Base-by-base conservation (phyloP, 257 asterid genomes). In the Henckelia pumila region DNA sequence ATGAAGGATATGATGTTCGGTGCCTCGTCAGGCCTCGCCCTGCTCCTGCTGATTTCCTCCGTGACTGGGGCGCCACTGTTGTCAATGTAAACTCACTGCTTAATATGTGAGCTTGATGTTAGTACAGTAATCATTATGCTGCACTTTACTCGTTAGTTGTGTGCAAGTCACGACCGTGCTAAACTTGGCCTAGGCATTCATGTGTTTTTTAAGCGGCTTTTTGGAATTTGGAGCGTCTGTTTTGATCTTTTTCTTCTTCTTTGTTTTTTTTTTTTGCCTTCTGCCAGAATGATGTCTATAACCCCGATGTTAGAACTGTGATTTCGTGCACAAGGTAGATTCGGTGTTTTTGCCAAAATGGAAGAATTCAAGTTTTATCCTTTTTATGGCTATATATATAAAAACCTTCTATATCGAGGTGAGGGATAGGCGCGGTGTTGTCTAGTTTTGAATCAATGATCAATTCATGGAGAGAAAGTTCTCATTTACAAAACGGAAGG, bases 1-100 rank as follows among this genome's bases (percentile, higher is more conserved):
- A 93, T 52, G 99, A 93, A 77, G 99, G 99, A 0, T 93, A 93
- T 65, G 99, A 90, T 49, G 99, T 93, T 16, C 67, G 95, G 79
- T 93, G 99, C 87, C 92, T 90, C 32, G 99, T 93, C 28, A 82
- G 97, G 69, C 95, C 99, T 67, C 84, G 99, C 26, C 99, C 97
- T 64, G 91, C 97, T 59, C 99, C 98, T 69, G 98, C 98, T 66
- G 98, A 93, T 80, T 93, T 93, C 69, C 91, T 93, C 8, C 97
- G 98, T 72, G 97, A 93, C 68, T 93, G 99, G 99, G 99, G 99
- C 26, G 96, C 97, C 37, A 88, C 95, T 14, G 97, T 93, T 60
- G 99, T 93, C 79, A 93, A 90, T 80, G 99, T 89, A 78, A 53
- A 65, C 59, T 59, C 57, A 8, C 17, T 59, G 2, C 55, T 47